Evolutionary conservation across 2,329 filamentous ascomycete genomes (phyloP).

Genomic region (Phoma herbarum): DNA sequence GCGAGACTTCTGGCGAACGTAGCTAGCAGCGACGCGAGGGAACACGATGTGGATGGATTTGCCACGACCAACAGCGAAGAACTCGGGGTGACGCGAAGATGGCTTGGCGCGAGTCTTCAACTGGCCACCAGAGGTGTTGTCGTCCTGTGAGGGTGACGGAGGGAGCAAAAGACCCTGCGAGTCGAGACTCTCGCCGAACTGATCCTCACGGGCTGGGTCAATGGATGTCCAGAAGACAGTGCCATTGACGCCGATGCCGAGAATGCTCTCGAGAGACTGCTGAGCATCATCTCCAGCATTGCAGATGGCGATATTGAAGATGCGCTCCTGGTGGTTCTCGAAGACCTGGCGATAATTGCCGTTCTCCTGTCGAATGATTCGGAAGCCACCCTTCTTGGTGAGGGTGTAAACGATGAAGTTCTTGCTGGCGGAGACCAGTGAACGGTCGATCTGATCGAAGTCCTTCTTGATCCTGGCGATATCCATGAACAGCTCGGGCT

Average conservation of each 20-base stretch:
- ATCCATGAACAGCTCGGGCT: constrained; percentile 84
- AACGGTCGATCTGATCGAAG: constrained; percentile 96
- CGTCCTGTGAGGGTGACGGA: constrained; percentile 83
- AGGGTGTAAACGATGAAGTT: constrained; percentile 95
- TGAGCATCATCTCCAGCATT: constrained; percentile 64
- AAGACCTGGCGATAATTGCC: constrained; percentile 93
- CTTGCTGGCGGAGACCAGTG: constrained; percentile 86
- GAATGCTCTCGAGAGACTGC: constrained; percentile 71
- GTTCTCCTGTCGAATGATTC: constrained; percentile 93
- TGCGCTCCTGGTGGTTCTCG: constrained; percentile 87
- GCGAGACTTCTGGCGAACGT: constrained; percentile 61
- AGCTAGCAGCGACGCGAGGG: constrained; percentile 64
- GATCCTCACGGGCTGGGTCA: constrained; percentile 55
- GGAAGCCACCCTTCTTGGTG: constrained; percentile 89
- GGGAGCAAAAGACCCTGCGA: constrained; percentile 89
- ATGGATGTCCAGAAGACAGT: constrained; percentile 95
- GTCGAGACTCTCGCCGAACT: constrained; percentile 80
- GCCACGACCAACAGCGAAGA: constrained; percentile 93
- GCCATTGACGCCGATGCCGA: constrained; percentile 93
- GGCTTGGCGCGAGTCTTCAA: constrained; percentile 94
- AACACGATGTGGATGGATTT: constrained; percentile 93
- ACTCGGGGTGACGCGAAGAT: constrained; percentile 87
- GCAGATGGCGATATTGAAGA: constrained; percentile 92
- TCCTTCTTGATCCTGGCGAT: constrained; percentile 96
- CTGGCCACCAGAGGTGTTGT: constrained; percentile 89